Evolutionary conservation across 768 basidiomycete genomes (phyloP), one percentile per base, ranked within the genome.

Genomic region (Pisolithus marmoratus): DNA sequence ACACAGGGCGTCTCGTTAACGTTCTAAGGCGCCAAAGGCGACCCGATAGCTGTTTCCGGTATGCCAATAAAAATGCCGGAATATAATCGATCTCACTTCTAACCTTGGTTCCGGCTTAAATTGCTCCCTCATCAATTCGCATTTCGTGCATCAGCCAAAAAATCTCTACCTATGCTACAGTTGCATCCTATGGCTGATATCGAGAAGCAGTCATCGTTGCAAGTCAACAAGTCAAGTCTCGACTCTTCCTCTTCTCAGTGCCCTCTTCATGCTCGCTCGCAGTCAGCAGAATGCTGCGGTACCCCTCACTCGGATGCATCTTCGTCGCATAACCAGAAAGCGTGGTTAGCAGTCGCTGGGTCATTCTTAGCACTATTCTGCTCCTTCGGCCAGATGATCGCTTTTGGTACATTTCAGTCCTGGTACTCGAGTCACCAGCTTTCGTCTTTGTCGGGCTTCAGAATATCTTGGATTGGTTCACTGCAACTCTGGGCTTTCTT

Each of bases 381-480:
- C 61, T 81, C 83, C 2, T 86, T 88, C 62, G 86, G 86, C 8
- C 83, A 81, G 57, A 79, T 87, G 72, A 83, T 74, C 48, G 78
- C 85, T 42, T 88, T 87, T 55, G 86, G 86, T 15, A 84, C 83
- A 38, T 88, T 81, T 63, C 83, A 86, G 63, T 67, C 80, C 12
- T 87, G 81, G 79, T 87, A 88, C 57, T 70, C 75, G 9, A 66
- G 64, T 14, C 80, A 88, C 63, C 81, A 87, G 62, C 72, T 88
- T 17, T 62, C 63, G 17, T 63, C 73, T 56, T 55, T 75, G 34
- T 66, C 79, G 14, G 69, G 80, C 14, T 81, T 80, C 36, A 76
- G 73, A 22, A 83, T 87, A 54, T 81, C 84, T 3, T 85, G 84
- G 81, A 85, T 87, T 56, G 85, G 84, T 5, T 82, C 82, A 2